A percentile compares a stretch with the other conserved stretches of the same genome.
phyloP scores from a whole-genome alignment of 208 protist species.

The Spongospora subterranea region DNA sequence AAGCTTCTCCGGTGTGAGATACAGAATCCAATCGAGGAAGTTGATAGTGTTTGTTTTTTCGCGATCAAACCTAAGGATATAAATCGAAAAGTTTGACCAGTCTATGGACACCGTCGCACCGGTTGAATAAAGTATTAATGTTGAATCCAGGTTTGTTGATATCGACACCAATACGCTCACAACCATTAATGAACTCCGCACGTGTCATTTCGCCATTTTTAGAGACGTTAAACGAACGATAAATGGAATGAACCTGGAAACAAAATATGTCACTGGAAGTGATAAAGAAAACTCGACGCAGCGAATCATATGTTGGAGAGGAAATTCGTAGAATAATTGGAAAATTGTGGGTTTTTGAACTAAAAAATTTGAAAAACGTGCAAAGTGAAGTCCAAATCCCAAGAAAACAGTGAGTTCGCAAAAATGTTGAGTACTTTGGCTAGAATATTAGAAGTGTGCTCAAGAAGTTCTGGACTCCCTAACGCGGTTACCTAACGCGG shows the following conservation, averaged over 20 bases:
- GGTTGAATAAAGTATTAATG: not conserved
- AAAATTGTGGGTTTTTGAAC: too few species aligned
- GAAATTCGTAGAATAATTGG: too few species aligned
- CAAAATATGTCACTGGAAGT: too few species aligned
- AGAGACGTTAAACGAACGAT: not conserved
- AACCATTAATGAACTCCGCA: not conserved
- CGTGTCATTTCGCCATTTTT: not conserved
- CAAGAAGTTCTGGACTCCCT: slow-evolving; percentile 20
- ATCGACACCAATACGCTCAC: not conserved
- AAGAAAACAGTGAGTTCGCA: too few species aligned
- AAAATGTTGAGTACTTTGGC: not conserved
- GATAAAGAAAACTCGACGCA: too few species aligned
- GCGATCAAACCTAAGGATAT: not conserved
- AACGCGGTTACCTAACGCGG: not conserved
- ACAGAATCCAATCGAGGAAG: slow-evolving; percentile 10
- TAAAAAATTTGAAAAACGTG: too few species aligned
- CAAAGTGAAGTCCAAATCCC: too few species aligned
- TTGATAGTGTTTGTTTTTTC: not conserved
- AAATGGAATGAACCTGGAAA: not conserved
- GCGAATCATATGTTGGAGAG: too few species aligned
- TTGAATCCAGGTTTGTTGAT: not conserved
- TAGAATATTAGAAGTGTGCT: not conserved
- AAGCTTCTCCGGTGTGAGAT: not conserved
- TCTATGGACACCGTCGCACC: too few species aligned
- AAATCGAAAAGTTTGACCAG: not conserved